Conservation (phyloP, 2,329 filamentous ascomycete species). For the Cordyceps cateniannulata region DNA sequence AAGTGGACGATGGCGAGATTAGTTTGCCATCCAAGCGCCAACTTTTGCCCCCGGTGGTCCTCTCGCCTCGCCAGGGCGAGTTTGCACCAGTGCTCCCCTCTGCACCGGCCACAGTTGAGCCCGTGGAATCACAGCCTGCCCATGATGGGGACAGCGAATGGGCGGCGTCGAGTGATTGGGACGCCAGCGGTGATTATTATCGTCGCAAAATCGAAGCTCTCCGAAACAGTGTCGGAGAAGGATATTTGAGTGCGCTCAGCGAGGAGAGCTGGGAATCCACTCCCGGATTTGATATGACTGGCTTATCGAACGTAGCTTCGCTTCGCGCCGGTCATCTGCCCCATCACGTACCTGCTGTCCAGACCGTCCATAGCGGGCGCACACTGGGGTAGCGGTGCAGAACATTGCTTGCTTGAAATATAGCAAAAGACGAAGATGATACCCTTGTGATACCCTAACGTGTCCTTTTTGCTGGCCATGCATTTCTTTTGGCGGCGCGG, state of each 20-base stretch:
- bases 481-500: background rate
- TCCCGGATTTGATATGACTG: constrained; percentile 15
- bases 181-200: constrained; percentile 69
- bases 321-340: constrained; percentile 26
- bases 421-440: constrained; percentile 2
- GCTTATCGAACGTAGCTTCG: constrained; percentile 21
- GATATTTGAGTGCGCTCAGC: constrained; percentile 79
- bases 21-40: constrained; percentile 26
- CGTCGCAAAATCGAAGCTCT: constrained; percentile 82
- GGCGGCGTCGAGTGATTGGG: constrained; percentile 47
- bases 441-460: constrained; percentile 5
- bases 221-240: constrained; percentile 76
- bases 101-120: constrained; percentile 24
- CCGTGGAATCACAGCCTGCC: constrained; percentile 18
- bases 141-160: constrained; percentile 1
- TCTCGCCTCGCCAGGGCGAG: constrained; percentile 14
- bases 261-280: constrained; percentile 61
- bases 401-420: constrained; percentile 2
- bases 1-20: constrained; percentile 6
- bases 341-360: constrained; percentile 29
- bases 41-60: constrained; percentile 23
- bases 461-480: background rate
- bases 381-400: constrained; percentile 36
- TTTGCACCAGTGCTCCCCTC: background rate
- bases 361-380: constrained; percentile 48